Evolutionary conservation across 177 flowering plant genomes (phyloP), one percentile per base, ranked within the genome.

Genomic region (Vitis hybrid): DNA sequence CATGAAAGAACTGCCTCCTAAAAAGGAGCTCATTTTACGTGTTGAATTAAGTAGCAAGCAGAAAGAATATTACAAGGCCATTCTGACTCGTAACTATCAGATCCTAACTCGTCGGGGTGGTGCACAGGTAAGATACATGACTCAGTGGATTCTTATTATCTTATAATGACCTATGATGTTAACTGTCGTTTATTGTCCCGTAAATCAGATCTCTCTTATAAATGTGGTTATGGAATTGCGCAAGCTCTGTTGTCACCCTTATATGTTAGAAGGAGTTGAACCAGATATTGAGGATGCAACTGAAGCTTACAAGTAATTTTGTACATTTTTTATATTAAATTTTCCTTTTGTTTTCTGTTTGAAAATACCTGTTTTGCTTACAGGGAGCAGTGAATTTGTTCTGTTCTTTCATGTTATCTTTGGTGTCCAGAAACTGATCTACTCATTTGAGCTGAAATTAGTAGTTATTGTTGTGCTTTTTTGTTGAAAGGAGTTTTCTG

Each of bases 221-320:
- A 96, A 96, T 76, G 98, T 96, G 77, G 98, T 92, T 58, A 96
- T 96, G 99, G 97, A 96, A 77, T 76, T 96, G 77, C 93, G 99
- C 31, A 96, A 96, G 80, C 89, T 96, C n/a, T 96, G 98, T 73
- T 93, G 98, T 79, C 98, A 93, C 77, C 86, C 97, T 9, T 96
- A 87, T 70, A 86, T 96, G 96, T 76, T 93, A 67, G 98, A 93
- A 75, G 99, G 98, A 61, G 94, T 92, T 76, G 99, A 93, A 68
- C 97, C 87, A 21, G 88, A 86, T 31, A 80, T 90, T 57, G 79
- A 82, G 53, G 88, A 93, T 81, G 12, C 82, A 5, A 75, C 80
- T 71, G 99, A 93, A 78, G 76, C 93, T 64, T 81, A 48, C 85
- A 87, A 84, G 99, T 93, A 84, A 67, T 64, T 21, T 74, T 50